A percentile compares a stretch with the other conserved stretches of the same genome.
phyloP scores from a whole-genome alignment of 495 filamentous ascomycete genomes.

The Xylaria bambusicola region DNA sequence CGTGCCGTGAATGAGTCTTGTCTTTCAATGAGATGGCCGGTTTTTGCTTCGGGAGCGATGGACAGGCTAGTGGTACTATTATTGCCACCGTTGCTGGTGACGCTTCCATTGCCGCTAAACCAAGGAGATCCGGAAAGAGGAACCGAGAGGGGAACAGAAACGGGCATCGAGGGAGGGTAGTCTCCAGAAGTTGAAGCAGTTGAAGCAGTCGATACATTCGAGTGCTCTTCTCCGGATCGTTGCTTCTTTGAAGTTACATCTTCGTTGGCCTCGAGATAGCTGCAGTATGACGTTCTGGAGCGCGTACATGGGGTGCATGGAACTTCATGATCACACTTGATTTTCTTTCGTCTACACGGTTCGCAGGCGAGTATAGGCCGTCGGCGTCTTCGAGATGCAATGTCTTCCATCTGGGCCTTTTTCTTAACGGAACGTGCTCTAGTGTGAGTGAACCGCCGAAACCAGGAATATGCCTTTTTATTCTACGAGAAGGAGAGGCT shows the following conservation, averaged over 20 bases:
- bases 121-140: background rate
- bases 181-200: background rate
- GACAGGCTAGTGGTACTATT: too few species aligned
- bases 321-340: background rate
- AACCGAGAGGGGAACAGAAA: background rate
- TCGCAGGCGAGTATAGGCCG: background rate
- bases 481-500: too few species aligned
- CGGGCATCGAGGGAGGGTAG: background rate
- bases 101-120: background rate
- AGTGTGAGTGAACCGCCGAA: too few species aligned
- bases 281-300: background rate
- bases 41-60: background rate
- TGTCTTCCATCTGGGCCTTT: background rate
- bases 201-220: background rate
- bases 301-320: background rate
- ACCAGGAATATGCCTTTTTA: too few species aligned
- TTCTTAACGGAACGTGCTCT: too few species aligned
- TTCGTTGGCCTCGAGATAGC: background rate
- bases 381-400: background rate
- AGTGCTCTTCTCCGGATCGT: background rate
- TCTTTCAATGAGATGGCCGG: background rate
- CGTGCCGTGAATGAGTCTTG: background rate
- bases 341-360: background rate
- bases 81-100: background rate
- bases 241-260: background rate